phyloP scores from a whole-genome alignment of 495 filamentous ascomycete species.

The Lasiosphaeris hirsuta region DNA sequence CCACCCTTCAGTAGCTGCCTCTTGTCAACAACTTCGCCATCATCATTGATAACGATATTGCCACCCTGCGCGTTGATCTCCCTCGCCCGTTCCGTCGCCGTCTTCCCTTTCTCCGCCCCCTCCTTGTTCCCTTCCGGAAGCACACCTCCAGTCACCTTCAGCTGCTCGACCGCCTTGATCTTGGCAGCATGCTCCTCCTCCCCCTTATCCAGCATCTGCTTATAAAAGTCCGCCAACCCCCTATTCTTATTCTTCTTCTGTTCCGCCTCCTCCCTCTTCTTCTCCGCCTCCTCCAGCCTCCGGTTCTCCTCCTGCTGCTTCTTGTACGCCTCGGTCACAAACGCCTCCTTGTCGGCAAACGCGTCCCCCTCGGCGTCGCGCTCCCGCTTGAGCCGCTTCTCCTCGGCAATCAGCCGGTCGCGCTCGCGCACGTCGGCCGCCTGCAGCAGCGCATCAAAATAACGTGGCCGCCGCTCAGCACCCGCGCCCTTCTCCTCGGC shows the following conservation, averaged over 20 bases:
- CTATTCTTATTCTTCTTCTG: conserved; percentile 60
- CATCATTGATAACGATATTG: conserved; percentile 78
- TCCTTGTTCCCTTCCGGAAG: conserved; percentile 29
- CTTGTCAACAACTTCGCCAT: conserved; percentile 93
- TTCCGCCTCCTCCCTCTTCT: conserved; percentile 63
- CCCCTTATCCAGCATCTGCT: conserved; percentile 70
- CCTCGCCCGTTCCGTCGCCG: conserved; percentile 65
- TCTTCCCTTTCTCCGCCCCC: conserved; percentile 54
- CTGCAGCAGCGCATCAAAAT: conserved; percentile 76
- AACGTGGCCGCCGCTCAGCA: conserved; percentile 62
- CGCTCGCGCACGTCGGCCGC: conserved; percentile 85
- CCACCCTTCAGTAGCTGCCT: conserved; percentile 84
- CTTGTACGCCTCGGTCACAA: conserved; percentile 95
- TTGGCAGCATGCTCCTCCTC: conserved; percentile 73
- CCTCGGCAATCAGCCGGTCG: conserved; percentile 81
- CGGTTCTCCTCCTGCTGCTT: conserved; percentile 82
- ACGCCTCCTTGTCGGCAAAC: conserved; percentile 92
- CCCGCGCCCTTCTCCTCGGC: conserved; percentile 38
- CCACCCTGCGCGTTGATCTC: conserved; percentile 71
- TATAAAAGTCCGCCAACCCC: conserved; percentile 87
- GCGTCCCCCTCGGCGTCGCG: conserved; percentile 91
- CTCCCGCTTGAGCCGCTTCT: conserved; percentile 81
- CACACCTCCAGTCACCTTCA: conserved; percentile 45
- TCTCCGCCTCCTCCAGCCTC: conserved; percentile 79
- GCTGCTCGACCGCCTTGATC: conserved; percentile 64